These are phyloP conservation scores for Plasmodium relictum DNA, from an alignment of 169 alveolate genomes.

Conservation along the genomic window DNA sequence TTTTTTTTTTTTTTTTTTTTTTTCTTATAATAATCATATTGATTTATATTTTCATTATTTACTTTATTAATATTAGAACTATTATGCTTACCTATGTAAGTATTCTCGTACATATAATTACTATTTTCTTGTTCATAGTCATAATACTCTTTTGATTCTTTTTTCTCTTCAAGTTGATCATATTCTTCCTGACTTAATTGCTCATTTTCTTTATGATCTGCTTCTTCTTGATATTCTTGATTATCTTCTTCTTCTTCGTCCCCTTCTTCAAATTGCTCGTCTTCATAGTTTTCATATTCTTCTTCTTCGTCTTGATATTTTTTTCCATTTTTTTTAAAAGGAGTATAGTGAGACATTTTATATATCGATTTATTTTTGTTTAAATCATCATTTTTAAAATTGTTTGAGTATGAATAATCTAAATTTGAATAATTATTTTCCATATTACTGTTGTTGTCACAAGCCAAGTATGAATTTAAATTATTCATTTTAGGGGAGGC, in stretches of 20 bases:
- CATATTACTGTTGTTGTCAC: neutral
- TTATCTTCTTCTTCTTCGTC: constrained; percentile 15
- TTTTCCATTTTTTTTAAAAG: constrained; percentile 1
- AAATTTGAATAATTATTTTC: neutral
- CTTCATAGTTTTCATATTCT: constrained; percentile 12
- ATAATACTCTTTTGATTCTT: neutral
- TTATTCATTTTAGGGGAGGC: constrained; percentile 53
- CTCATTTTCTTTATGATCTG: neutral
- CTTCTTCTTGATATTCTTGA: neutral
- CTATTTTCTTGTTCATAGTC: neutral
- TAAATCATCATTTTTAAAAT: neutral
- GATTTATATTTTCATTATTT: constrained; percentile 6
- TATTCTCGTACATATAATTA: neutral
- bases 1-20: constrained; percentile 33
- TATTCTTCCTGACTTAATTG: neutral
- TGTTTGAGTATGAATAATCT: neutral
- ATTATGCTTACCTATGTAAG: neutral
- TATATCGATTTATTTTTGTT: neutral
- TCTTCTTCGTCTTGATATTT: constrained; percentile 26
- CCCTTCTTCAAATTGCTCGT: constrained; percentile 1
- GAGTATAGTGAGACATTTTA: neutral
- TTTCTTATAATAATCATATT: constrained; percentile 7
- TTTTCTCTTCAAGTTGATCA: neutral
- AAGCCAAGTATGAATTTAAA: neutral
- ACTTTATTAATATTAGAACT: neutral